Evolutionary conservation across 192 early-diverging fungal species (phyloP).

Genomic region (Podila epicladia): DNA sequence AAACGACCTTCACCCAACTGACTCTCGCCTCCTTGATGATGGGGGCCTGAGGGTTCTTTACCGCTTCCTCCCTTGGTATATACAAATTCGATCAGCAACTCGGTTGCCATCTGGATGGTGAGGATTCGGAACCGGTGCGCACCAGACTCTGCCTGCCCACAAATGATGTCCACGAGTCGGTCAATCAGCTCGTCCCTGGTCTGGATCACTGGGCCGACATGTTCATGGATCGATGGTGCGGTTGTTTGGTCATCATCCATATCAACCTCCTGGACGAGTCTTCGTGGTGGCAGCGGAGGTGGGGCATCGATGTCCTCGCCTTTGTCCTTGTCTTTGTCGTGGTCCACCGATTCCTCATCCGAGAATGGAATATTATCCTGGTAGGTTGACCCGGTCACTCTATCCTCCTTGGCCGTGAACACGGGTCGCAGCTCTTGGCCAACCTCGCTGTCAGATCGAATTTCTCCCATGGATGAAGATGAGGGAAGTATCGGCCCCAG

Average conservation of each 20-base stretch:
- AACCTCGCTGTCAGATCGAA: not conserved
- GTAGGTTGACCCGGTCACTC: slow-evolving; percentile 5
- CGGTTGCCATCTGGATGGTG: slow-evolving; percentile 50
- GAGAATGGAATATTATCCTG: slow-evolving; percentile 5
- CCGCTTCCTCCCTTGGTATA: slow-evolving; percentile 35
- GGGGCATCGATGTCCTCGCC: slow-evolving; percentile 2
- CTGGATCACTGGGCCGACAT: slow-evolving; percentile 13
- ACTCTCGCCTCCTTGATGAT: slow-evolving; percentile 16
- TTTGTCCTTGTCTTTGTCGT: not conserved
- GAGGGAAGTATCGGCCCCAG: slow-evolving; percentile 12
- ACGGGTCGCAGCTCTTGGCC: slow-evolving; percentile 27
- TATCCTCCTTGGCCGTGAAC: slow-evolving; percentile 15
- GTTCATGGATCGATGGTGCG: slow-evolving; percentile 6
- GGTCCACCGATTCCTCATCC: slow-evolving; percentile 10
- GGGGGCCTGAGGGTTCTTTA: slow-evolving; percentile 1
- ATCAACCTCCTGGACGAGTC: not conserved
- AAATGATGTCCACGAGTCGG: slow-evolving; percentile 32
- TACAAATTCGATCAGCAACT: slow-evolving; percentile 52
- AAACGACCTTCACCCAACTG: slow-evolving; percentile 26
- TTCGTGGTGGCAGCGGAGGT: slow-evolving; percentile 34
- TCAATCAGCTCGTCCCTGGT: slow-evolving; percentile 30
- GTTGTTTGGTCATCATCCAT: slow-evolving; percentile 1
- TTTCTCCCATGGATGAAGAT: not conserved
- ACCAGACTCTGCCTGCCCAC: slow-evolving; percentile 33
- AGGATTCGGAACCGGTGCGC: slow-evolving; percentile 34